Conservation (phyloP, 306 rosid species). For the Fragaria vesca region DNA sequence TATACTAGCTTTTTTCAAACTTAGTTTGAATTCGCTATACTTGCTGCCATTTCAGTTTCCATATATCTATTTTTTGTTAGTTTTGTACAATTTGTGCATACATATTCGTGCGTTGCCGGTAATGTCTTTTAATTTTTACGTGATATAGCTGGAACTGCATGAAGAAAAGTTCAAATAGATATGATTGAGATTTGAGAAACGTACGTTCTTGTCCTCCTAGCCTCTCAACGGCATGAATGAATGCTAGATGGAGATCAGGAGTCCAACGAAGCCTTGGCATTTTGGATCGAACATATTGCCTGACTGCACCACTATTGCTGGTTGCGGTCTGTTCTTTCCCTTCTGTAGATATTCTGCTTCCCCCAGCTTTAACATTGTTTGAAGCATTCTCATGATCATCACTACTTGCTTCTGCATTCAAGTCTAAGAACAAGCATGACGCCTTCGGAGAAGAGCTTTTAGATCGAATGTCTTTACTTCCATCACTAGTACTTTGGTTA, state of each 20-base stretch:
- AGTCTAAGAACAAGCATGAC: conserved; percentile 22
- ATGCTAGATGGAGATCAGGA: conserved; percentile 76
- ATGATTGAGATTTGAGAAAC: conserved; percentile 10
- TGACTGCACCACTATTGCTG: conserved; percentile 26
- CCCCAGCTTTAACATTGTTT: background rate
- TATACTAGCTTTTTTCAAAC: no score
- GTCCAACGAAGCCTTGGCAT: conserved; percentile 92
- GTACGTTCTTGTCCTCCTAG: conserved; percentile 89
- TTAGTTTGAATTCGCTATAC: no score
- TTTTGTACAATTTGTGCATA: background rate
- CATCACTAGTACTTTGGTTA: background rate
- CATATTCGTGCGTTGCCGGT: no score
- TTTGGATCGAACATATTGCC: conserved; percentile 74
- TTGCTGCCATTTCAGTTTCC: no score
- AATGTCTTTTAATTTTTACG: background rate
- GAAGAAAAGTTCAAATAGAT: background rate
- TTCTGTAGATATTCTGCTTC: background rate
- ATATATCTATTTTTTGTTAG: background rate
- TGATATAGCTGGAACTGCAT: background rate
- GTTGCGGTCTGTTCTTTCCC: conserved; percentile 31
- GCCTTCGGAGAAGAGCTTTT: conserved; percentile 17
- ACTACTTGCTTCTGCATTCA: conserved; percentile 32
- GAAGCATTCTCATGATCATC: background rate
- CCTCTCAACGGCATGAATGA: conserved; percentile 69
- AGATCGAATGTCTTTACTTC: conserved; percentile 14